Evolutionary conservation across 768 basidiomycete genomes (phyloP), one percentile per base, ranked within the genome.

Genomic region (Antrodiella citrinella): DNA sequence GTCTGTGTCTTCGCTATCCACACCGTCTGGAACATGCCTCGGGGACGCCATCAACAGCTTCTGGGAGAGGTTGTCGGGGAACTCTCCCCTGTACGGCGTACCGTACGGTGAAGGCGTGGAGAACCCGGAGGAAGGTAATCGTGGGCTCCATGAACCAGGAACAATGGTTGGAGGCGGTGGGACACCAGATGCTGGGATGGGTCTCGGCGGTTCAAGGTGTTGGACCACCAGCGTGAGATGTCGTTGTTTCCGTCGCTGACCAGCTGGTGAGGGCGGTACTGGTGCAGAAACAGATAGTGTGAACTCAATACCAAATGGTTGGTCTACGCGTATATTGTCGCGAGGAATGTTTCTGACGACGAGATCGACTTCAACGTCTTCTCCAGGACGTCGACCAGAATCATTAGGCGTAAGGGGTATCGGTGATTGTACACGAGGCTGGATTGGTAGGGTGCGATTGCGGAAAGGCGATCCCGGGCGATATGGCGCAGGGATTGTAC

Each of bases 221-320:
- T 91, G 89, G 4, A 89, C 72, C 15, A 74, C 83, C 22, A 90
- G 64, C 11, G 65, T 64, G 22, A 83, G 55, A 4, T 69, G 60
- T 20, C 81, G 73, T 43, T 69, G 68, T 21, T 62, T 52, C 9
- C 57, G 56, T 1, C 52, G 42, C 18, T 59, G 50, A 18, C 48
- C 58, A 51, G 48, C 61, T 26, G 59, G 61, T 20, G 63, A 63
- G 26, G 67, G 53, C 3, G 72, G 71, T n/a, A 76, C 57, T 4
- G 65, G 55, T 7, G 75, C 73, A 3, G 78, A 72, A 22, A 84
- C 60, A 20, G 74, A 72, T 12, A 89, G 65, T 2, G 74, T 69
- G 45, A 82, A 76, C 10, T 65, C 59, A 42, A 89, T 68, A 1
- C 66, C 70, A 58, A 91, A 89, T 0, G 84, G 80, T 39, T 72